These are phyloP conservation scores for Hanseniaspora uvarum DNA, from an alignment of 1,139 yeast genomes.

Conservation along the genomic window DNA sequence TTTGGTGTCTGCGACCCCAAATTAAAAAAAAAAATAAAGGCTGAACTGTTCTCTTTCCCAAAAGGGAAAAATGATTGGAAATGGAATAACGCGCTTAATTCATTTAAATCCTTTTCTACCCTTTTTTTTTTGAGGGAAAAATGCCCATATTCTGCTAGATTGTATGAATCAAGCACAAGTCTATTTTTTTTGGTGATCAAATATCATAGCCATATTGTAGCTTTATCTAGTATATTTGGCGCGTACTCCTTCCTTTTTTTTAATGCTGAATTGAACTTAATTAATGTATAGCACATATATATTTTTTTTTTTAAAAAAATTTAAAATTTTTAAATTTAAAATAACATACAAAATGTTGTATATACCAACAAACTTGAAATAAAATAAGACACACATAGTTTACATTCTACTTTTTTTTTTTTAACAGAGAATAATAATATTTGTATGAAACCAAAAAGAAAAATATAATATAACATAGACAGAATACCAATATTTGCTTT, in stretches of 20 bases:
- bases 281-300: too few species aligned
- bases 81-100: background rate
- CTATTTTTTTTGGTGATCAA: too few species aligned
- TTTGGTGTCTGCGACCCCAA: too few species aligned
- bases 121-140: background rate
- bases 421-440: background rate
- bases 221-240: too few species aligned
- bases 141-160: too few species aligned
- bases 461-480: background rate
- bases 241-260: background rate
- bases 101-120: background rate
- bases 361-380: background rate
- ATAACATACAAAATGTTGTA: background rate
- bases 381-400: background rate
- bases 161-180: too few species aligned
- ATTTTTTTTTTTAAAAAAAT: background rate
- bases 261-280: slow-evolving; percentile 4
- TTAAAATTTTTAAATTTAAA: background rate
- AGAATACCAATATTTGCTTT: background rate
- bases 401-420: background rate
- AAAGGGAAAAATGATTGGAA: background rate
- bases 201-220: too few species aligned
- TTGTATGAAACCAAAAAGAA: background rate
- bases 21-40: background rate
- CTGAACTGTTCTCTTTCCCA: background rate